Evolutionary conservation across 2,329 filamentous ascomycete species (phyloP).

Genomic region (Lasiodiplodia theobromae): DNA sequence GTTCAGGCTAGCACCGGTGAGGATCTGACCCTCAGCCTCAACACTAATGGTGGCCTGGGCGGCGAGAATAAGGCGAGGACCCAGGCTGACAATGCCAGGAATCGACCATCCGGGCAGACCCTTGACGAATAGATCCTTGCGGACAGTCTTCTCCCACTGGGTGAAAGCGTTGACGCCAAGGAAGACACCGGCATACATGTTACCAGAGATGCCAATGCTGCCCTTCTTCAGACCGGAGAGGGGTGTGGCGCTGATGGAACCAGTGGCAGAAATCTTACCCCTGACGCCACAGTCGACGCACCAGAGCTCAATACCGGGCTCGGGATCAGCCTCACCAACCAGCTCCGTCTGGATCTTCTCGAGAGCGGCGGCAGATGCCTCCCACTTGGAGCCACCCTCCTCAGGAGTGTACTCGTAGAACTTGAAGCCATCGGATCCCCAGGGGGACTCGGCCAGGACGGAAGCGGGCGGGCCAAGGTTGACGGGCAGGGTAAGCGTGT

Average conservation of each 20-base stretch:
- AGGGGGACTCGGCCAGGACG: conserved; percentile 23
- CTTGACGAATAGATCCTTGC: conserved; percentile 30
- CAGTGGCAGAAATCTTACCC: conserved; percentile 28
- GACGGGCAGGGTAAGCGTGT: conserved; percentile 22
- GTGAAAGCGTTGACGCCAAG: conserved; percentile 32
- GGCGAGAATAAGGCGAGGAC: conserved; percentile 15
- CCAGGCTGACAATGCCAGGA: conserved; percentile 29
- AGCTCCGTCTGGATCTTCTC: conserved; percentile 26
- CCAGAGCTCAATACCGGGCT: conserved; percentile 32
- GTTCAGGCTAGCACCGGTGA: conserved; percentile 29
- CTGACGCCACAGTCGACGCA: conserved; percentile 33
- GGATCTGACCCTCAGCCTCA: conserved; percentile 30
- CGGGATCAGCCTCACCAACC: conserved; percentile 29
- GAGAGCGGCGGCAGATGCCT: conserved; percentile 13
- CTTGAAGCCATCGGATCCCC: conserved; percentile 29
- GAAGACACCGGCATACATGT: conserved; percentile 31
- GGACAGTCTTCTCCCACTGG: conserved; percentile 29
- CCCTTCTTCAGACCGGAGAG: conserved; percentile 30
- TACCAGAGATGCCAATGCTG: conserved; percentile 29
- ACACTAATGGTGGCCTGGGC: conserved; percentile 29
- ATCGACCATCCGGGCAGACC: conserved; percentile 31
- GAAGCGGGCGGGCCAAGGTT: conserved; percentile 28
- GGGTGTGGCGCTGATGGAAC: conserved; percentile 29
- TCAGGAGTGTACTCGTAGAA: conserved; percentile 29
- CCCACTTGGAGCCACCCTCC: conserved; percentile 6